These are phyloP conservation scores for Coccomyxa subellipsoidea DNA, from an alignment of 163 green algal genomes.

Conservation along the genomic window DNA sequence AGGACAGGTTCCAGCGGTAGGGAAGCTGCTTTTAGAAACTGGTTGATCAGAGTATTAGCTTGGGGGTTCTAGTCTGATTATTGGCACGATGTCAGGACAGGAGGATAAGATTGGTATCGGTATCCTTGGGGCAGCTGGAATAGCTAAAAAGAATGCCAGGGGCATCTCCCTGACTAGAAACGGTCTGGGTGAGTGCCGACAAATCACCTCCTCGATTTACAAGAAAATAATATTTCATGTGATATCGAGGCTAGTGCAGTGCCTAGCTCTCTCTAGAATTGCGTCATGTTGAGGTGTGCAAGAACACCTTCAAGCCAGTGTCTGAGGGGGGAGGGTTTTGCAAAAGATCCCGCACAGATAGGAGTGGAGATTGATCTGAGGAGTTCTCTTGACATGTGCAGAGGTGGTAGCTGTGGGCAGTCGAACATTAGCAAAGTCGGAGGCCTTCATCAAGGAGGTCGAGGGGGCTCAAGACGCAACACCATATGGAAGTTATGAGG, in stretches of 20 bases:
- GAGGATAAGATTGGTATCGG: conserved; percentile 26
- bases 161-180: conserved; percentile 27
- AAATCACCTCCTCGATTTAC: no score
- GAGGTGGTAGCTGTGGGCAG: conserved; percentile 42
- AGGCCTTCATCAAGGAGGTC: conserved; percentile 31
- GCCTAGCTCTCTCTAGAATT: no score
- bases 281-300: background rate
- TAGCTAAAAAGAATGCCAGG: conserved; percentile 44
- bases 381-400: background rate
- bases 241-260: no score
- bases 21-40: no score
- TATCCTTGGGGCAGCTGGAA: conserved; percentile 42
- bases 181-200: conserved; percentile 22
- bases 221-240: no score
- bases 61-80: no score
- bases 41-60: no score
- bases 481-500: conserved; percentile 52
- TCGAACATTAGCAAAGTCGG: conserved; percentile 25
- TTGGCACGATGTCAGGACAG: background rate
- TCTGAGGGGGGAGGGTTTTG: background rate
- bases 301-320: background rate
- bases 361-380: background rate
- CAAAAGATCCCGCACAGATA: background rate
- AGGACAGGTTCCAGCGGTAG: no score
- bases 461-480: conserved; percentile 13